Conservation (phyloP, 78 protist genomes). For the Guillardia theta region DNA sequence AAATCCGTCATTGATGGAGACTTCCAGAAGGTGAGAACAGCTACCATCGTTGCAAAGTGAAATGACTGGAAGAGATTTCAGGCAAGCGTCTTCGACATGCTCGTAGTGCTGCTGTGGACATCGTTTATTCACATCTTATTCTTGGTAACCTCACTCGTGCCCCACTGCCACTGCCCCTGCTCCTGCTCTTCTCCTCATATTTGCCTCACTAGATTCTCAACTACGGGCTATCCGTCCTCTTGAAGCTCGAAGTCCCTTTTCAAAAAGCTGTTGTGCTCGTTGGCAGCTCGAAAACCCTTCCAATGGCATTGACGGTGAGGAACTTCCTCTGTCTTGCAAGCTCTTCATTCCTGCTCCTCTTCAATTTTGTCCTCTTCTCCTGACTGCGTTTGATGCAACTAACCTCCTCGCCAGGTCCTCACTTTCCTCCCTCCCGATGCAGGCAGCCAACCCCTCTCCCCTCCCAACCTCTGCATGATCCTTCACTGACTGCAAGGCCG, state of each 20-base stretch:
- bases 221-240: neutral
- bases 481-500: no score
- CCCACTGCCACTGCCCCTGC: neutral
- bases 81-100: neutral
- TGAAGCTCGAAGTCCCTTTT: neutral
- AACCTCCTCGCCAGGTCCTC: no score
- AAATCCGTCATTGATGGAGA: neutral
- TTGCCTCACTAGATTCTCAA: neutral
- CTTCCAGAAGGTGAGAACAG: neutral
- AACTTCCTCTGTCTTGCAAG: neutral
- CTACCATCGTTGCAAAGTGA: no score
- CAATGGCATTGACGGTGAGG: neutral
- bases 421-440: no score
- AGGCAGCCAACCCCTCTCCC: no score
- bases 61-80: no score
- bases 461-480: no score
- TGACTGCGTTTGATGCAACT: no score
- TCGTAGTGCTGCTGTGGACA: neutral
- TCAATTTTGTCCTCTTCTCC: no score
- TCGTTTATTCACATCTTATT: neutral
- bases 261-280: neutral
- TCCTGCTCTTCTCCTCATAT: neutral
- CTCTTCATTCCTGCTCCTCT: no score
- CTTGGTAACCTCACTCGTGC: neutral
- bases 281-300: constrained; percentile 3